Conservation (phyloP, 805 yeast genomes). For the Barnettozyma vustinii region DNA sequence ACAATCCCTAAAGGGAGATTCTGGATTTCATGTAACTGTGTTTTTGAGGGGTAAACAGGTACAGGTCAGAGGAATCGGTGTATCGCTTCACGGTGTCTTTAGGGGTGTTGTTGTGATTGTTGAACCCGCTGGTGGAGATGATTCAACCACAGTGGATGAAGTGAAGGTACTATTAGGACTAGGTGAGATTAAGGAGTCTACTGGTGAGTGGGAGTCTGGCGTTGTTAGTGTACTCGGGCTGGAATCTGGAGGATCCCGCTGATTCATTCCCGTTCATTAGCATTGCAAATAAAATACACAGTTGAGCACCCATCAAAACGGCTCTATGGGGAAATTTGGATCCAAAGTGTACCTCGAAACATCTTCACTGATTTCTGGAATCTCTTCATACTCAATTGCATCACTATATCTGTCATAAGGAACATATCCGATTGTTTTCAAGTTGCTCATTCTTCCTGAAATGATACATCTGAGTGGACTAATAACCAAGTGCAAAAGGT, state of each 20-base stretch:
- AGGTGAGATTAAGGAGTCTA: not conserved
- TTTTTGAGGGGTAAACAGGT: constrained; percentile 18
- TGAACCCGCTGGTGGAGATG: constrained; percentile 2
- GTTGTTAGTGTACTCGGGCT: constrained; percentile 1
- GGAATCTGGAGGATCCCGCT: not conserved
- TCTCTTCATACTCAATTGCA: not conserved
- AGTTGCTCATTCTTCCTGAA: not conserved
- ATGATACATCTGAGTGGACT: not conserved
- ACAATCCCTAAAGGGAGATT: constrained; percentile 67
- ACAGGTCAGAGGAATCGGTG: constrained; percentile 57
- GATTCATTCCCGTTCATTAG: not conserved
- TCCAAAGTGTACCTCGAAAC: not conserved
- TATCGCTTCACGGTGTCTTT: constrained; percentile 67
- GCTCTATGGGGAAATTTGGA: not conserved
- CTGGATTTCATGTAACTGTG: constrained; percentile 54
- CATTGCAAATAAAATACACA: not conserved
- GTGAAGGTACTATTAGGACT: not conserved
- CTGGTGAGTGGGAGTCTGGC: constrained; percentile 1
- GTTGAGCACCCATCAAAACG: too few species aligned
- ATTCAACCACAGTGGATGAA: not conserved
- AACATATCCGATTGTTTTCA: not conserved
- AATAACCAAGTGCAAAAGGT: not conserved
- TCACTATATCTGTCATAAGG: not conserved
- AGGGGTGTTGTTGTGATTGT: constrained; percentile 63
- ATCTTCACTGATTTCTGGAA: not conserved